Percentiles rank a stretch among this genome's conserved stretches.
These are phyloP conservation scores for Lentinula guzmanii DNA, from an alignment of 768 basidiomycete species.

Conservation along the genomic window DNA sequence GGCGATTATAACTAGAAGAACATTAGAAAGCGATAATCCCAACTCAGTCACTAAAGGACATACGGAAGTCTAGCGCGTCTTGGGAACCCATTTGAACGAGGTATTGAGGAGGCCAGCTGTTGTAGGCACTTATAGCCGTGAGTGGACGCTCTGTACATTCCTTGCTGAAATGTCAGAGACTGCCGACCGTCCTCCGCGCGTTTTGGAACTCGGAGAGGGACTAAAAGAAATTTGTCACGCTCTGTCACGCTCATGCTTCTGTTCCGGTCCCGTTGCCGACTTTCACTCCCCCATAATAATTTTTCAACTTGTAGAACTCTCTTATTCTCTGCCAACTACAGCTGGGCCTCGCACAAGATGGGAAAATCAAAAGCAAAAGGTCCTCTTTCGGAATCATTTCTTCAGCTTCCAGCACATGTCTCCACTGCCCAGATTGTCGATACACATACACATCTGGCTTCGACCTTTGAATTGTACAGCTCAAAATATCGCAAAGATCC, in stretches of 20 bases:
- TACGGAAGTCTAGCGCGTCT: neutral
- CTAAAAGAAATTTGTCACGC: neutral
- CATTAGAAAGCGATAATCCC: neutral
- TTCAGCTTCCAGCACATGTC: conserved; percentile 24
- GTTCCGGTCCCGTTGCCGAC: neutral
- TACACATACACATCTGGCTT: conserved; percentile 81
- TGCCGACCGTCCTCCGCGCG: neutral
- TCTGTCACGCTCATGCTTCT: neutral
- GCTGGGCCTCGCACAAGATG: neutral
- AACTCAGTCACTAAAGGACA: neutral
- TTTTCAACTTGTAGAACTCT: neutral
- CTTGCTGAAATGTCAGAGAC: neutral
- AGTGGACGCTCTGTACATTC: neutral
- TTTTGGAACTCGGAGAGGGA: neutral
- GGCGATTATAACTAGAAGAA: neutral
- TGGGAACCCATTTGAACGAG: neutral
- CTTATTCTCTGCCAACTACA: neutral
- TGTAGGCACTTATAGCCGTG: neutral
- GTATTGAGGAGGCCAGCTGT: neutral
- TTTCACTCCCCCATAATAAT: neutral
- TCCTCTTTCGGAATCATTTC: neutral
- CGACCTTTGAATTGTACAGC: conserved; percentile 63
- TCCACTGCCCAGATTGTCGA: conserved; percentile 52
- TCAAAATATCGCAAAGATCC: conserved; percentile 46
- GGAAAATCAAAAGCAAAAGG: neutral